phyloP scores from a whole-genome alignment of 108 stramenopile species.

The Aurantiochytrium sp. region DNA sequence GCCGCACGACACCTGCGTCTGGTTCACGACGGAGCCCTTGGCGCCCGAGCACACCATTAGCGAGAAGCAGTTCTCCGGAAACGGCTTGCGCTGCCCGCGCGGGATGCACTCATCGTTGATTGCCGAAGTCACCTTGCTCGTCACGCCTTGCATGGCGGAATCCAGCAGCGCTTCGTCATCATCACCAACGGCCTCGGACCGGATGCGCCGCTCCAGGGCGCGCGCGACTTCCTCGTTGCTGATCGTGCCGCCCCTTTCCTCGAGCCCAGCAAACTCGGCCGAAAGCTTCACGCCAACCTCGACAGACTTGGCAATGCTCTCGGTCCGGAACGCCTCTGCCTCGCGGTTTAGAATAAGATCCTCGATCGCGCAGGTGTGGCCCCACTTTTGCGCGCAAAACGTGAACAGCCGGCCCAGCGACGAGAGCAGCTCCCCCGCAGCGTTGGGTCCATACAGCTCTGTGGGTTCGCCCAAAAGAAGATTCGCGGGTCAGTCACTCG shows the following conservation, averaged over 20 bases:
- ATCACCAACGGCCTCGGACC: constrained; percentile 76
- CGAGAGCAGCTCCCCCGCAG: constrained; percentile 79
- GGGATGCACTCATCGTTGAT: constrained; percentile 95
- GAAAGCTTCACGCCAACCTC: constrained; percentile 61
- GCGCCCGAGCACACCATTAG: constrained; percentile 97
- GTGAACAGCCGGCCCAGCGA: constrained; percentile 91
- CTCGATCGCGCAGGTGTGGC: constrained; percentile 94
- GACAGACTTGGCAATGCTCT: not conserved
- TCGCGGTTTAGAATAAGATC: constrained; percentile 81
- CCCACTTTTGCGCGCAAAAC: constrained; percentile 82
- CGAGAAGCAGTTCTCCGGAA: constrained; percentile 89
- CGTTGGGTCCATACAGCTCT: constrained; percentile 86
- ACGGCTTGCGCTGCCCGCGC: constrained; percentile 86
- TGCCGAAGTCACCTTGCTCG: constrained; percentile 79
- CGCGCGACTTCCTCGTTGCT: constrained; percentile 54
- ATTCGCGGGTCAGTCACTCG: too few relatives aligned
- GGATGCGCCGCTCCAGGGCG: constrained; percentile 31
- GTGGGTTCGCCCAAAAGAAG: not conserved
- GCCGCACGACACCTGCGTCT: constrained; percentile 93
- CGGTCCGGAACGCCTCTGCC: constrained; percentile 71
- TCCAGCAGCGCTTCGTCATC: constrained; percentile 79
- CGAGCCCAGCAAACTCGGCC: constrained; percentile 80
- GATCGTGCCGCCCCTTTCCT: constrained; percentile 79
- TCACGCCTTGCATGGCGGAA: constrained; percentile 85
- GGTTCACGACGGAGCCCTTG: constrained; percentile 97